phyloP scores from a whole-genome alignment of 768 basidiomycete species.

The Russula sp. region DNA sequence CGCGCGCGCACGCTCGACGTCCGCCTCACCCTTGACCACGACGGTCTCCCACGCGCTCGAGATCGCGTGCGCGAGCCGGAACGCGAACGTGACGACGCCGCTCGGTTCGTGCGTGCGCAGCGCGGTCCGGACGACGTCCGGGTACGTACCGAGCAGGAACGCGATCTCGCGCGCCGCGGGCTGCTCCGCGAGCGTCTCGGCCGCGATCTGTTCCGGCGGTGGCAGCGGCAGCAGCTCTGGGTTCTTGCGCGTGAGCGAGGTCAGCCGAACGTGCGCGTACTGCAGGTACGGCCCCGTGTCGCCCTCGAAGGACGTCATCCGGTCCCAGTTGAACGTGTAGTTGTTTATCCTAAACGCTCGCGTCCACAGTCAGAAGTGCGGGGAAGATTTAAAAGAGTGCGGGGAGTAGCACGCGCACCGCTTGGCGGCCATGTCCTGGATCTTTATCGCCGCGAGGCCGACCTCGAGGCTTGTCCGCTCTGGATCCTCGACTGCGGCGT shows the following conservation, averaged over 20 bases:
- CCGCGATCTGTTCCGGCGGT: conserved; percentile 58
- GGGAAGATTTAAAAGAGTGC: not conserved
- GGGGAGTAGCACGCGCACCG: conserved; percentile 43
- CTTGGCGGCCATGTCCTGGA: conserved; percentile 95
- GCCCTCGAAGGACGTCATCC: conserved; percentile 94
- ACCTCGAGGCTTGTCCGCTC: conserved; percentile 72
- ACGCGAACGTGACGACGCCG: conserved; percentile 85
- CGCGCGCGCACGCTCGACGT: conserved; percentile 71
- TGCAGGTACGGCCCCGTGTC: conserved; percentile 96
- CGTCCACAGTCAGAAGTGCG: too few species aligned
- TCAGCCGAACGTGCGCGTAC: conserved; percentile 91
- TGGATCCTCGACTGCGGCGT: conserved; percentile 81
- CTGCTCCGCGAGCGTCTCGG: conserved; percentile 58
- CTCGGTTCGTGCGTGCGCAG: conserved; percentile 83
- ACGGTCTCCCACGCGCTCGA: conserved; percentile 90
- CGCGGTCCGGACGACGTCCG: conserved; percentile 84
- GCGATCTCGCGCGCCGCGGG: conserved; percentile 76
- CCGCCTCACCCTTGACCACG: conserved; percentile 76
- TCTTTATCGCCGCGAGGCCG: conserved; percentile 93
- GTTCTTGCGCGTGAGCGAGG: conserved; percentile 89
- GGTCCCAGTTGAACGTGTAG: conserved; percentile 91
- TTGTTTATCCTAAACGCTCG: conserved; percentile 69
- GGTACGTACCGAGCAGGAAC: conserved; percentile 85
- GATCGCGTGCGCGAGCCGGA: conserved; percentile 82
- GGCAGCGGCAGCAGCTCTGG: conserved; percentile 79